Conservation (phyloP, 2,329 filamentous ascomycete genomes). For the Aspergillus quadricinctus region DNA sequence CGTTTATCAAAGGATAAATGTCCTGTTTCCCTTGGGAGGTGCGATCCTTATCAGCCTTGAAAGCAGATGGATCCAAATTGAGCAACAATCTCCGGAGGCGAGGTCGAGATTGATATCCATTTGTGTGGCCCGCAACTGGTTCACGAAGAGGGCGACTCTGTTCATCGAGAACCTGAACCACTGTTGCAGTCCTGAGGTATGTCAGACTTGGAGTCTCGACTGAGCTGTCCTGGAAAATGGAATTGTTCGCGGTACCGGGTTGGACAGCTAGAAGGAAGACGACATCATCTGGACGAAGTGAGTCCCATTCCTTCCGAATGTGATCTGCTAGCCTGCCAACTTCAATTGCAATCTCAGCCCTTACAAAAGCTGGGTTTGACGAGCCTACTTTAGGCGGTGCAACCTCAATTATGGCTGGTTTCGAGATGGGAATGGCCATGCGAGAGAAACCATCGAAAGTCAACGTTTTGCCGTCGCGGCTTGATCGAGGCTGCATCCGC, state of each 20-base stretch:
- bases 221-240: constrained; percentile 16
- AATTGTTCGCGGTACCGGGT: constrained; percentile 40
- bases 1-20: constrained; percentile 78
- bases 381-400: constrained; percentile 79
- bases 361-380: constrained; percentile 74
- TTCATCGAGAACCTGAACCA: constrained; percentile 82
- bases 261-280: constrained; percentile 81
- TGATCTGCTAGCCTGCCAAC: constrained; percentile 72
- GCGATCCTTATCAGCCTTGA: constrained; percentile 69
- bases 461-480: constrained; percentile 59
- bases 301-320: constrained; percentile 83
- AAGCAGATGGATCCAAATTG: constrained; percentile 73
- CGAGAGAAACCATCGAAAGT: constrained; percentile 80
- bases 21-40: constrained; percentile 65
- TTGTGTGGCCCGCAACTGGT: constrained; percentile 48
- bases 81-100: constrained; percentile 68
- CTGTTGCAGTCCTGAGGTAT: constrained; percentile 73
- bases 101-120: constrained; percentile 57
- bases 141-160: constrained; percentile 71
- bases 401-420: constrained; percentile 82
- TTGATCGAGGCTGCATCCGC: constrained; percentile 67
- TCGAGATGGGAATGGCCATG: constrained; percentile 85
- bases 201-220: constrained; percentile 63
- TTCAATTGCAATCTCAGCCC: constrained; percentile 81
- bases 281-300: constrained; percentile 77